These are phyloP conservation scores for Tritrichomonas musculus DNA, from an alignment of 208 protist species.

Conservation along the genomic window DNA sequence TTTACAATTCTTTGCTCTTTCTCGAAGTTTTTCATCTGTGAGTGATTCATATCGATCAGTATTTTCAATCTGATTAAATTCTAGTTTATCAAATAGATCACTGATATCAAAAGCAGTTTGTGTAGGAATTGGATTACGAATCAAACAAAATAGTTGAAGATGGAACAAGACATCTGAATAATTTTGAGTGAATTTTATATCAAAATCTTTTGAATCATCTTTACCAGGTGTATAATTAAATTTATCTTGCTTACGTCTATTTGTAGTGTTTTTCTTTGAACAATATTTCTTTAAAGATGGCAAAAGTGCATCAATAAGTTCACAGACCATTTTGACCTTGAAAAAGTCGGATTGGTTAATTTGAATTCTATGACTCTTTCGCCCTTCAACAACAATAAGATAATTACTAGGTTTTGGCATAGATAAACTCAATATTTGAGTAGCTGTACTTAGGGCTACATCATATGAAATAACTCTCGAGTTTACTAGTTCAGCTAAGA, in stretches of 20 bases:
- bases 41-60: too few species aligned
- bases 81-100: not conserved
- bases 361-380: too few species aligned
- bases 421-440: not conserved
- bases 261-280: not conserved
- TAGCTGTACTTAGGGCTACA: too few species aligned
- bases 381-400: not conserved
- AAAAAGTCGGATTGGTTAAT: not conserved
- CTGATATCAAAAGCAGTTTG: not conserved
- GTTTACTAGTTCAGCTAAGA: not conserved
- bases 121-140: not conserved
- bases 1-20: too few species aligned
- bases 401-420: not conserved
- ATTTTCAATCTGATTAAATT: too few species aligned
- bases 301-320: not conserved
- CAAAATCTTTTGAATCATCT: too few species aligned
- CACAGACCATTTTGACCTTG: not conserved
- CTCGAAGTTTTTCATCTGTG: too few species aligned
- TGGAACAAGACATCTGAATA: not conserved
- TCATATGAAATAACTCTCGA: not conserved
- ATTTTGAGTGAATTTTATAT: too few species aligned
- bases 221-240: too few species aligned
- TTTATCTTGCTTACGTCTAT: too few species aligned
- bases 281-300: not conserved
- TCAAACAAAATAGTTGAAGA: not conserved